Conservation (phyloP, 306 rosid species). For the Prunus salicina region DNA sequence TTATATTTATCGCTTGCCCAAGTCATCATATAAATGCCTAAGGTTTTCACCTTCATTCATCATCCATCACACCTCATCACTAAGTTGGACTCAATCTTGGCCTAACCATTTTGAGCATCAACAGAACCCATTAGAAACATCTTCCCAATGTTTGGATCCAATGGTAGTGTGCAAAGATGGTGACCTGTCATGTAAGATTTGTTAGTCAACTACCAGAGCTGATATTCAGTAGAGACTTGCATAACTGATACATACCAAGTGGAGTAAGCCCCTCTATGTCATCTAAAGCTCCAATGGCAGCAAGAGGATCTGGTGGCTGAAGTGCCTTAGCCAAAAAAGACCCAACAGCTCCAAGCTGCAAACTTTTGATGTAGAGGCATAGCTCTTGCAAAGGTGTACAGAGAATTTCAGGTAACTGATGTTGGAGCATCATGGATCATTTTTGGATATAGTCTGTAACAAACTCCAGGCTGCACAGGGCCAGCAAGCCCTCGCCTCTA, state of each 20-base stretch:
- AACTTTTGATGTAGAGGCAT: constrained; percentile 89
- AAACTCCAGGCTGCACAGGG: constrained; percentile 93
- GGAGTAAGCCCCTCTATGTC: too few species aligned
- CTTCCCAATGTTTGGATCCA: constrained; percentile 98
- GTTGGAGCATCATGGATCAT: constrained; percentile 71
- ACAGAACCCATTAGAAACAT: constrained; percentile 98
- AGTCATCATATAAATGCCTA: too few species aligned
- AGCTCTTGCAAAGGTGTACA: constrained; percentile 96
- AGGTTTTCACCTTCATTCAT: too few species aligned
- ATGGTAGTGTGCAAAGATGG: constrained; percentile 87
- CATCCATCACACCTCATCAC: too few species aligned
- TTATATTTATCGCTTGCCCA: too few species aligned
- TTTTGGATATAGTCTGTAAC: constrained; percentile 86
- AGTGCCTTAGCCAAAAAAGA: constrained; percentile 94
- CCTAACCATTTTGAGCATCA: too few species aligned
- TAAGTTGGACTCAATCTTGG: too few species aligned
- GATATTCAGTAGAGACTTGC: neutral
- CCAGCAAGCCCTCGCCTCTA: constrained; percentile 99
- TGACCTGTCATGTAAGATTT: constrained; percentile 49
- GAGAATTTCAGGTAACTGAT: constrained; percentile 92
- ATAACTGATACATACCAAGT: too few species aligned
- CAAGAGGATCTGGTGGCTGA: constrained; percentile 99
- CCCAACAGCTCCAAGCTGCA: constrained; percentile 88
- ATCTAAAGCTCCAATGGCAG: too few species aligned
- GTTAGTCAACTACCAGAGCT: constrained; percentile 18